Base-by-base conservation (phyloP, 129 eudicot species). In the Cynara cardunculus region DNA sequence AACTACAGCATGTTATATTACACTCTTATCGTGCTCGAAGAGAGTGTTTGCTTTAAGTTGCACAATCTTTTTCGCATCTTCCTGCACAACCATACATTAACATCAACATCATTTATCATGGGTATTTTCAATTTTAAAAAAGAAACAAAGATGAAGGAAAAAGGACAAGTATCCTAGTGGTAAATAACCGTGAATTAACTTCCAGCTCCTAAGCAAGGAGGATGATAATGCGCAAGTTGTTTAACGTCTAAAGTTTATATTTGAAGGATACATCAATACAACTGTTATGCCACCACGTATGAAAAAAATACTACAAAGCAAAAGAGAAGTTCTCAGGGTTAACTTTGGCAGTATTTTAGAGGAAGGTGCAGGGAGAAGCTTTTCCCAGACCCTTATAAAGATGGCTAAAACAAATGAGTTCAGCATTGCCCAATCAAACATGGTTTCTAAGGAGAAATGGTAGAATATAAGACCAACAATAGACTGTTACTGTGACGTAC, bases 21-120 rank as follows among this genome's bases (percentile, higher is more conserved):
- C 99, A 92, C 82, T 87, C 80, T 90, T 90, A 85, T 95, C 99
- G 41, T 92, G 96, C 85, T 92, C 90, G 27, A 95, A 90, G 81
- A 92, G 84, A 80, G 39, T 81, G 76, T 87, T 88, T 46, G 89
- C 78, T 89, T 86, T 89, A 83, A 90, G 86, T 69, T 92, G 85
- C 74, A 81, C 91, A 64, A 80, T 88, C 89, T 89, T 92, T 78
- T 82, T 82, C 82, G 86, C 93, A 64, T 95, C 99, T 84, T 89
- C 99, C 99, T 95, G 92, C 86, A 84, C 69, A 78, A 14, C 5
- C 79, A 74, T 19, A 73, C 22, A 72, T 19, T 34, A 8, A 66
- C 18, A 25, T 74, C 66, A 37, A 67, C 13, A 41, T 75, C 18
- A 69, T 14, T 25, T 13, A 39, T 28, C 64, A 41, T 41, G 53